Percentiles rank a stretch among this genome's conserved stretches.
These are phyloP conservation scores for Polysphondylium violaceum DNA, from an alignment of 78 protist genomes.

Conservation along the genomic window DNA sequence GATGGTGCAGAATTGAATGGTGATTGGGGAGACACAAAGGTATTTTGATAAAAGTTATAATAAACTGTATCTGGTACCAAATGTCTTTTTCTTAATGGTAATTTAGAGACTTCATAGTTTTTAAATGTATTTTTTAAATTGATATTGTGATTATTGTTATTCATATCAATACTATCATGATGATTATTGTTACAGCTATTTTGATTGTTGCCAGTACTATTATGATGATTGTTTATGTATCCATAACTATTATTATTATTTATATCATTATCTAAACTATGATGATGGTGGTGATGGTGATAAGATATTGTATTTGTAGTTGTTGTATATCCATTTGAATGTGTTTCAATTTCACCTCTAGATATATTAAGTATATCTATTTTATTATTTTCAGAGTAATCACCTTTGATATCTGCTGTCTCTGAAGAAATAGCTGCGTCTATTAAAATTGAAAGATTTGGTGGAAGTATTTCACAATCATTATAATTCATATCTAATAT, in stretches of 20 bases:
- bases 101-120: constrained; percentile 55
- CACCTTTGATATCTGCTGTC: constrained; percentile 17
- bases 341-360: neutral
- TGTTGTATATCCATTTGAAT: neutral
- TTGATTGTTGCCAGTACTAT: neutral
- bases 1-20: constrained; percentile 36
- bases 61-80: constrained; percentile 66
- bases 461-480: constrained; percentile 55
- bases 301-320: too few species aligned
- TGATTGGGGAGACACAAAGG: constrained; percentile 44
- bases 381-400: neutral
- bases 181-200: neutral
- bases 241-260: neutral
- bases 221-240: neutral
- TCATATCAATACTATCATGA: too few species aligned
- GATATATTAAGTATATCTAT: neutral
- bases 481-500: constrained; percentile 56
- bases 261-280: neutral
- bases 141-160: constrained; percentile 10
- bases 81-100: constrained; percentile 76
- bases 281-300: too few species aligned
- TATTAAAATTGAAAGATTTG: constrained; percentile 54
- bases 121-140: constrained; percentile 20
- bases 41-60: constrained; percentile 47
- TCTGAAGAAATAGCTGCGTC: constrained; percentile 49